Base-by-base conservation (phyloP, 2,329 filamentous ascomycete species). In the Fusarium sp. region DNA sequence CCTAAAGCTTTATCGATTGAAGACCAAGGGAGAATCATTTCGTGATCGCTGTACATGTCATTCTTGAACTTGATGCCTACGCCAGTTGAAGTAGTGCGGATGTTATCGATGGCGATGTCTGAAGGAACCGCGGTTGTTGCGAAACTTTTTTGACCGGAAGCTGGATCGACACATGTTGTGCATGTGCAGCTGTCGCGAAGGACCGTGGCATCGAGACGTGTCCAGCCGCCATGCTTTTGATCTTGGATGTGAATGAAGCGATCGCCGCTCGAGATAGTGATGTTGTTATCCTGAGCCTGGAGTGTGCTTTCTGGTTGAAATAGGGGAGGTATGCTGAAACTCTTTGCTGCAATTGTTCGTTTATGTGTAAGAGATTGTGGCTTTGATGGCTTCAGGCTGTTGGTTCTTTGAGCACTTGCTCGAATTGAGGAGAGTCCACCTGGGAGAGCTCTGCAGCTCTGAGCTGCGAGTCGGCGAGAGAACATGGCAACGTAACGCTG, bases 51-150 rank as follows among this genome's bases (percentile, higher is more conserved):
- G 5, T 62, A 64, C 21, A 82, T 79, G 58, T 87, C 84, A 48
- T 79, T 73, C 8, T 77, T 72, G 88, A 92, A 96, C n/a, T 79
- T 74, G 10, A 95, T 77, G 20, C 82, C 79, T 14, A 93, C 77
- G 2, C 79, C 78, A 18, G 82, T 78, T 0, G 79, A 70, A 17
- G 69, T 68, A 2, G 76, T 50, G 3, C 71, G 64, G 29, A 80
- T 78, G 3, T 64, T 29, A 6, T 69, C 60, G 20, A 83, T 74
- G 14, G 64, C 48, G 27, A 83, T 78, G 13, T 71, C 46, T 3
- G 65, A 23, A 8, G 78, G 77, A 7, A 85, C 76, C 31, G 83
- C 79, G 27, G 77, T 76, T 6, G 80, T 82, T 2, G 79, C 77
- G 69, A 83, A 85, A 60, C 78, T 85, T 74, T 88, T 87, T 64